phyloP scores from a whole-genome alignment of 495 filamentous ascomycete genomes.

The Neurospora terricola region DNA sequence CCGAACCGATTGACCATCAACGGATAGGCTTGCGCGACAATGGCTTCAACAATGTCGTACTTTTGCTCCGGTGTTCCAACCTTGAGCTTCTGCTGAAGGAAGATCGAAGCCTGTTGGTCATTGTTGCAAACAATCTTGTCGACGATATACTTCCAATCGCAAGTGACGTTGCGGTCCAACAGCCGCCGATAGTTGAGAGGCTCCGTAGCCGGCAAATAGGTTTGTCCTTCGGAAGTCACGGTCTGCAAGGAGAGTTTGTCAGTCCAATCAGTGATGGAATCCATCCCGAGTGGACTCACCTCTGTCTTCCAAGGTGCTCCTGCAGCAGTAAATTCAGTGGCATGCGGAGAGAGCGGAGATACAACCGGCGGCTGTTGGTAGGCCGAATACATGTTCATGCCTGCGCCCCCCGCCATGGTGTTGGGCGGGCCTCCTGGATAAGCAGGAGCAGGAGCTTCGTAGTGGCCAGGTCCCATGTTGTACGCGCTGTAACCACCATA shows the following conservation, averaged over 20 bases:
- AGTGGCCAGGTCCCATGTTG: slow-evolving; percentile 21
- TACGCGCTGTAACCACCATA: slow-evolving; percentile 15
- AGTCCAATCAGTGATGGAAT: neutral
- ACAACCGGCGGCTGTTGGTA: slow-evolving; percentile 68
- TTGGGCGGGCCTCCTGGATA: slow-evolving; percentile 20
- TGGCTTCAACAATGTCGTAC: slow-evolving; percentile 91
- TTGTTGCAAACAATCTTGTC: slow-evolving; percentile 99
- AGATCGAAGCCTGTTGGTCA: slow-evolving; percentile 97
- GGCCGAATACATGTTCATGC: slow-evolving; percentile 43
- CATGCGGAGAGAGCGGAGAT: slow-evolving; percentile 75
- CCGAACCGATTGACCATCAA: slow-evolving; percentile 96
- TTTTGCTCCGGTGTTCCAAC: slow-evolving; percentile 93
- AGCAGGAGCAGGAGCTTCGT: slow-evolving; percentile 18
- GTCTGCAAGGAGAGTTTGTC: slow-evolving; percentile 21
- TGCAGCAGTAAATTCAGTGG: slow-evolving; percentile 63
- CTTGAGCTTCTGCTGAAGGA: slow-evolving; percentile 97
- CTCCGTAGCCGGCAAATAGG: slow-evolving; percentile 72
- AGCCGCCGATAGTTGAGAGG: slow-evolving; percentile 96
- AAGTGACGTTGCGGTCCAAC: slow-evolving; percentile 90
- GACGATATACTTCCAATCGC: slow-evolving; percentile 99
- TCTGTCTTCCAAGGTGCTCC: slow-evolving; percentile 41
- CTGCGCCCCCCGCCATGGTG: slow-evolving; percentile 18
- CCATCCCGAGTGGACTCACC: slow-evolving; percentile 23
- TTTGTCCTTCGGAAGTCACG: slow-evolving; percentile 49
- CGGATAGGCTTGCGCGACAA: slow-evolving; percentile 89